Conservation (phyloP, 2,329 filamentous ascomycete species). For the Nemania abortiva region DNA sequence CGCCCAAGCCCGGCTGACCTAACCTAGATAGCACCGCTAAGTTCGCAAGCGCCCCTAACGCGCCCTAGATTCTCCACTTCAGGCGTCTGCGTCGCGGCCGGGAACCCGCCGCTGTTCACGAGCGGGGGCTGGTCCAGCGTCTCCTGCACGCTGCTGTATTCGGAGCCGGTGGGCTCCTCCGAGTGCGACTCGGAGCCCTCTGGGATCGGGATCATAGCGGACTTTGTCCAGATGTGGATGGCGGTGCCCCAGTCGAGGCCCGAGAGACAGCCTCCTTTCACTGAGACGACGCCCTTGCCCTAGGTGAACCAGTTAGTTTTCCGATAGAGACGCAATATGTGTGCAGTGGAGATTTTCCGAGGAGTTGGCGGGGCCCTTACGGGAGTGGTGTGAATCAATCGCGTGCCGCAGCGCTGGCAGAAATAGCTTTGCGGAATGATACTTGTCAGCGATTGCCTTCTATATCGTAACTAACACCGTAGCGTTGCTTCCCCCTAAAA, state of each 20-base stretch:
- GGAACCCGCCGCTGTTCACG: slow-evolving; percentile 22
- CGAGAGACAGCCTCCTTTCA: slow-evolving; percentile 76
- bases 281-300: slow-evolving; percentile 70
- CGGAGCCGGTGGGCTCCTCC: slow-evolving; percentile 61
- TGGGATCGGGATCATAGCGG: slow-evolving; percentile 76
- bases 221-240: slow-evolving; percentile 76
- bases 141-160: slow-evolving; percentile 60
- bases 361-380: slow-evolving; percentile 53
- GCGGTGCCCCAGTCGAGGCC: slow-evolving; percentile 71
- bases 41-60: slow-evolving; percentile 48
- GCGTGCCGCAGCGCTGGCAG: slow-evolving; percentile 73
- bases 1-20: neutral
- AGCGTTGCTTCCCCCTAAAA: neutral
- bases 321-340: neutral
- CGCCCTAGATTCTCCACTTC: slow-evolving; percentile 6
- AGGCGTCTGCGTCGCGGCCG: slow-evolving; percentile 29
- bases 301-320: slow-evolving; percentile 41
- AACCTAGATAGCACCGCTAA: slow-evolving; percentile 42
- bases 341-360: neutral
- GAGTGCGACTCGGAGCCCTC: slow-evolving; percentile 70
- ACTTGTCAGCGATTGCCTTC: slow-evolving; percentile 7
- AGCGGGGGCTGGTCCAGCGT: slow-evolving; percentile 51
- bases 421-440: slow-evolving; percentile 64
- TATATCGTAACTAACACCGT: neutral
- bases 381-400: slow-evolving; percentile 71